A percentile compares a stretch with the other conserved stretches of the same genome.
Evolutionary conservation across 345 rosid species (phyloP).

Genomic region (Ceriops zippeliana): DNA sequence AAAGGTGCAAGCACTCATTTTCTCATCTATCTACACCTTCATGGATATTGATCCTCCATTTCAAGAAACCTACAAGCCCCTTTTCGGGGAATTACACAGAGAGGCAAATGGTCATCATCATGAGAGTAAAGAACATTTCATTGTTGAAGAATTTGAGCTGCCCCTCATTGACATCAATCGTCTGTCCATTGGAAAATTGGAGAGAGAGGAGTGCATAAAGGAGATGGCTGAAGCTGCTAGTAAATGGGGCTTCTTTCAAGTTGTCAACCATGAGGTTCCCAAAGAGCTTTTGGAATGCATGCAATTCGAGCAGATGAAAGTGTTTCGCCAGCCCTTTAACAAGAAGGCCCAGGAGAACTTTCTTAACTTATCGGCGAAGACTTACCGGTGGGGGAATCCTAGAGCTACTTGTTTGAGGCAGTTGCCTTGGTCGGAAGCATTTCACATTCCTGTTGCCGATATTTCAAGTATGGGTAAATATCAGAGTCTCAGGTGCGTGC

Average conservation of each 20-base stretch:
- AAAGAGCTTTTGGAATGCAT: conserved; percentile 36
- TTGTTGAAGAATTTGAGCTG: conserved; percentile 32
- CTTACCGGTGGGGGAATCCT: conserved; percentile 80
- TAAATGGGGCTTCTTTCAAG: conserved; percentile 78
- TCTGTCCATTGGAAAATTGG: conserved; percentile 15
- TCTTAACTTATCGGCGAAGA: conserved; percentile 31
- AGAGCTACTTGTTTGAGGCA: conserved; percentile 53
- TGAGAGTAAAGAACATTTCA: not conserved
- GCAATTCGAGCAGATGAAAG: conserved; percentile 36
- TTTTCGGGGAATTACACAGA: conserved; percentile 6
- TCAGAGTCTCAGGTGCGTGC: conserved; percentile 8
- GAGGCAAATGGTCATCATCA: not conserved
- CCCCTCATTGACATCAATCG: conserved; percentile 53
- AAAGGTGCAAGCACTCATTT: too few species aligned
- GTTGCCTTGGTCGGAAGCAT: conserved; percentile 64
- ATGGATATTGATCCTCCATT: conserved; percentile 26
- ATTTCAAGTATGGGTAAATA: conserved; percentile 16
- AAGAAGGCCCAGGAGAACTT: conserved; percentile 32
- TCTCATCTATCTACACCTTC: too few species aligned
- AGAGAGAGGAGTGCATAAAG: conserved; percentile 34
- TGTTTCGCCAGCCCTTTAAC: conserved; percentile 50
- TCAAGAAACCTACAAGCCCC: conserved; percentile 21
- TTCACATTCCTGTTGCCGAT: conserved; percentile 56
- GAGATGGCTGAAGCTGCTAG: conserved; percentile 48
- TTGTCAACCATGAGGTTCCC: conserved; percentile 61